These are phyloP conservation scores for Penicillium verrucosum DNA, from an alignment of 2,329 filamentous ascomycete genomes.

Conservation along the genomic window DNA sequence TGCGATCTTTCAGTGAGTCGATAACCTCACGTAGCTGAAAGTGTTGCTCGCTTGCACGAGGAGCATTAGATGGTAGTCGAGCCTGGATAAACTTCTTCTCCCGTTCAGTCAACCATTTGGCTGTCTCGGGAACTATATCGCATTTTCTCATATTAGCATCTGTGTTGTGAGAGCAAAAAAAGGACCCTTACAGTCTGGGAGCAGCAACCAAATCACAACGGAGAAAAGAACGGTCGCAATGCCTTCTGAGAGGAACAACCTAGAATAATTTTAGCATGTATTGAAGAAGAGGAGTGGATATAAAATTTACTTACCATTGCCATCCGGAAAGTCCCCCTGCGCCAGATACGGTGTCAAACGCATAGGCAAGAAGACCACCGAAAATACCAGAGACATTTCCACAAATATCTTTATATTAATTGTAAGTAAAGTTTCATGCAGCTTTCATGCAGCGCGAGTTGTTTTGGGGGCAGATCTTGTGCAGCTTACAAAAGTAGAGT, in stretches of 20 bases:
- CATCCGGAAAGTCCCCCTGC: conserved; percentile 31
- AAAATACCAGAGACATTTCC: conserved; percentile 44
- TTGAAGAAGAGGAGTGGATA: not conserved
- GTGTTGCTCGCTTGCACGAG: conserved; percentile 40
- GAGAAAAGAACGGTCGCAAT: conserved; percentile 23
- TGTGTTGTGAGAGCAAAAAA: not conserved
- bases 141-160: not conserved
- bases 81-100: conserved; percentile 52
- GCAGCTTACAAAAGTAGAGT: conserved; percentile 45
- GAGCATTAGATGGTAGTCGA: conserved; percentile 44
- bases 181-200: conserved; percentile 49
- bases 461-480: not conserved
- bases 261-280: not conserved
- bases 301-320: conserved; percentile 21
- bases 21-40: conserved; percentile 43
- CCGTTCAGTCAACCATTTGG: conserved; percentile 46
- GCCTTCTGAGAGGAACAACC: conserved; percentile 25
- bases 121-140: conserved; percentile 40
- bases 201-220: conserved; percentile 27
- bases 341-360: conserved; percentile 41
- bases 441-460: conserved; percentile 18
- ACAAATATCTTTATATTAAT: conserved; percentile 33
- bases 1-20: conserved; percentile 38
- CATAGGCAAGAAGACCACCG: conserved; percentile 46
- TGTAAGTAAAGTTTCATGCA: not conserved